phyloP scores from a whole-genome alignment of 805 yeast genomes.

The Hanseniaspora vineae region DNA sequence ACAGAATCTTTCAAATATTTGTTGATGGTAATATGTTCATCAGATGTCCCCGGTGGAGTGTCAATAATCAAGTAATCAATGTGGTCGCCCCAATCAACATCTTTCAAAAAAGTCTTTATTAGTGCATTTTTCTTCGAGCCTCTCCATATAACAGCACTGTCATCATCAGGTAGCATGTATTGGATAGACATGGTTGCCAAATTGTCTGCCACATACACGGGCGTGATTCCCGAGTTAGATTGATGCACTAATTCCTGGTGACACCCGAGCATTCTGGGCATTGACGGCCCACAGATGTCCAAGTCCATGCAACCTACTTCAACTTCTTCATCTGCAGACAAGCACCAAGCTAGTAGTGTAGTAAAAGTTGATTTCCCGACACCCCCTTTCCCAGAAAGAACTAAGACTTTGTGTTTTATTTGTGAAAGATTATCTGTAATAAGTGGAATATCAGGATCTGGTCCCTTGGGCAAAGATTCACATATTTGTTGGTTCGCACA shows the following conservation, averaged over 20 bases:
- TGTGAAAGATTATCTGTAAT: conserved; percentile 56
- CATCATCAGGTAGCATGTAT: conserved; percentile 85
- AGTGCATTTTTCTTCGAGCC: conserved; percentile 92
- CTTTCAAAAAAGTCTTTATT: conserved; percentile 85
- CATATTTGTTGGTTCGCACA: conserved; percentile 92
- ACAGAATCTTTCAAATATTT: conserved; percentile 81
- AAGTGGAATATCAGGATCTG: conserved; percentile 81
- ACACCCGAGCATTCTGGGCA: conserved; percentile 81
- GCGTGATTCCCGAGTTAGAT: conserved; percentile 90
- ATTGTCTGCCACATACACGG: conserved; percentile 91
- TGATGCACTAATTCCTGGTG: conserved; percentile 72
- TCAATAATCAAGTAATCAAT: conserved; percentile 82
- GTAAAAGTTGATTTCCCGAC: conserved; percentile 97
- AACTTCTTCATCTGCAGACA: conserved; percentile 57
- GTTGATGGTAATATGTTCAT: conserved; percentile 87
- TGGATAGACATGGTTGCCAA: conserved; percentile 92
- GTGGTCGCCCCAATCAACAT: conserved; percentile 84
- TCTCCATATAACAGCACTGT: conserved; percentile 93
- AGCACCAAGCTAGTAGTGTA: conserved; percentile 91
- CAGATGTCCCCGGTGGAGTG: conserved; percentile 98
- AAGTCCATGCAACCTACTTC: conserved; percentile 96
- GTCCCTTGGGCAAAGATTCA: conserved; percentile 79
- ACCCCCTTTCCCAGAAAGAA: conserved; percentile 80
- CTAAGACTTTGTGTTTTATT: conserved; percentile 72
- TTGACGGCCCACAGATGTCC: conserved; percentile 95